Conservation (phyloP, 108 stramenopile species). For the Skeletonema marinoi region DNA sequence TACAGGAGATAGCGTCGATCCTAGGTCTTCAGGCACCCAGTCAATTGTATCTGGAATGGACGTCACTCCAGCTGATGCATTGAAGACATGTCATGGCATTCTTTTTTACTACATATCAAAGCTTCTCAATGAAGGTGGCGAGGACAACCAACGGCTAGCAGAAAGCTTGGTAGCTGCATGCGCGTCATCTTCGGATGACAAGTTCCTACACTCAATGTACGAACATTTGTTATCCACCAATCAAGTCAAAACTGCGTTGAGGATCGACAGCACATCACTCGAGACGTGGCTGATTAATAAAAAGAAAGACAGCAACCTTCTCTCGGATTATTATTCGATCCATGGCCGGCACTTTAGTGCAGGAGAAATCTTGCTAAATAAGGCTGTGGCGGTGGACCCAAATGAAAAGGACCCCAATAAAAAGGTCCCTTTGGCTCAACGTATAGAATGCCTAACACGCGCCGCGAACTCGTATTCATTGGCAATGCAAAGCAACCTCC, state of each 20-base stretch:
- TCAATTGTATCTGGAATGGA: slow-evolving; percentile 55
- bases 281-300: slow-evolving; percentile 70
- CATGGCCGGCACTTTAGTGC: slow-evolving; percentile 69
- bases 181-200: slow-evolving; percentile 58
- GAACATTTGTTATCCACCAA: slow-evolving; percentile 58
- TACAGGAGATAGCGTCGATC: slow-evolving; percentile 4
- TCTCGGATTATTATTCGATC: slow-evolving; percentile 74
- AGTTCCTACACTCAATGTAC: slow-evolving; percentile 74
- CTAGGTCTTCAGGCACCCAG: slow-evolving; percentile 28
- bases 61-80: slow-evolving; percentile 70
- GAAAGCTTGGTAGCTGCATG: slow-evolving; percentile 68
- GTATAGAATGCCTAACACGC: slow-evolving; percentile 74
- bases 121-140: slow-evolving; percentile 53
- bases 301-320: slow-evolving; percentile 55
- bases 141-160: slow-evolving; percentile 36
- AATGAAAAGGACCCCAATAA: too few species aligned
- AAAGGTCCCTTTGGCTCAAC: slow-evolving; percentile 53
- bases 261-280: slow-evolving; percentile 66
- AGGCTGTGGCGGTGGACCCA: slow-evolving; percentile 47
- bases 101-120: slow-evolving; percentile 70
- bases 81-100: slow-evolving; percentile 73
- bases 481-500: slow-evolving; percentile 30
- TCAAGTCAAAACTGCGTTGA: slow-evolving; percentile 66
- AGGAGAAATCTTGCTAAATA: slow-evolving; percentile 60
- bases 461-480: slow-evolving; percentile 60